These are phyloP conservation scores for Rhodotorula glutinis DNA, from an alignment of 1,284 basidiomycete species.

Conservation along the genomic window DNA sequence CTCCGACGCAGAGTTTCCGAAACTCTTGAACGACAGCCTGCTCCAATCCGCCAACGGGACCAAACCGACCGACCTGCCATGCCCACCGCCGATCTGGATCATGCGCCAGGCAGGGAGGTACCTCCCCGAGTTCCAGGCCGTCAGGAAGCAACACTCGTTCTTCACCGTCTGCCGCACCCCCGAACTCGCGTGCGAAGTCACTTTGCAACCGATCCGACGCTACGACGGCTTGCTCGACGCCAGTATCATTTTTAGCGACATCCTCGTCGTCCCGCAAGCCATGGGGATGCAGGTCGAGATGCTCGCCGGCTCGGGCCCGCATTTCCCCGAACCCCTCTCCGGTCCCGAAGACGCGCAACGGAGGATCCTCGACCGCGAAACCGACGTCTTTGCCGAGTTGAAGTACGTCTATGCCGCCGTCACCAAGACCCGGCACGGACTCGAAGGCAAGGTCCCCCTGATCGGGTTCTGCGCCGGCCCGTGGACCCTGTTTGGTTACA, in stretches of 20 bases:
- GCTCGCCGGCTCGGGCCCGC: constrained; percentile 72
- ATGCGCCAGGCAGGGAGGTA: constrained; percentile 79
- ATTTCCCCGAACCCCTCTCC: constrained; percentile 76
- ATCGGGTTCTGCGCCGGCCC: constrained; percentile 95
- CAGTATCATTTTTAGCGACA: constrained; percentile 90
- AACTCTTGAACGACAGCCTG: constrained; percentile 82
- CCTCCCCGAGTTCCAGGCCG: constrained; percentile 58
- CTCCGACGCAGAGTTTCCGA: constrained; percentile 57
- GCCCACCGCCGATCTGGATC: constrained; percentile 89
- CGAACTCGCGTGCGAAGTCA: constrained; percentile 76
- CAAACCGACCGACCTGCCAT: constrained; percentile 59
- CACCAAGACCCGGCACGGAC: constrained; percentile 69
- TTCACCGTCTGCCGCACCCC: constrained; percentile 91
- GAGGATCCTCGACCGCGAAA: constrained; percentile 53
- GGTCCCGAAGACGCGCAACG: constrained; percentile 68
- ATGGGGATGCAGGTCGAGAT: constrained; percentile 92
- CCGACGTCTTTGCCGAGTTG: constrained; percentile 73
- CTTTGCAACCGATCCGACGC: constrained; percentile 83
- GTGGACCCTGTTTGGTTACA: constrained; percentile 95
- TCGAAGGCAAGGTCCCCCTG: constrained; percentile 81
- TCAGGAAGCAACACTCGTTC: constrained; percentile 80
- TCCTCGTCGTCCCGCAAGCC: constrained; percentile 92
- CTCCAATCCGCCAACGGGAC: constrained; percentile 77
- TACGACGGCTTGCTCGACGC: constrained; percentile 83
- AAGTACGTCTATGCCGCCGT: constrained; percentile 89